Base-by-base conservation (phyloP, 805 yeast genomes). In the Yarrowia osloensis region DNA sequence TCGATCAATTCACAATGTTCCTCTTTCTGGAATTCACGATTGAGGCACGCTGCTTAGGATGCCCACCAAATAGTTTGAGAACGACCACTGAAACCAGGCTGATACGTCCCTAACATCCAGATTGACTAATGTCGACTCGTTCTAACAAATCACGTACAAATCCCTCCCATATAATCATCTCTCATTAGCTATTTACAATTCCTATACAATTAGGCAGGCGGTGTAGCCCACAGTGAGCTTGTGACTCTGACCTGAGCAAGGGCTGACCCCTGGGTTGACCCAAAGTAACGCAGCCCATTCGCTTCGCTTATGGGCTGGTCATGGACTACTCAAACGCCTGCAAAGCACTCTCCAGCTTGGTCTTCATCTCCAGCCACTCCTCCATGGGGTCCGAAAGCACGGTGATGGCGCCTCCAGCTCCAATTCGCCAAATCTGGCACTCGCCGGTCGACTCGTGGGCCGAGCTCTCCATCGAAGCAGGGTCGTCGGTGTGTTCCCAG, bases 401-500 rank as follows among this genome's bases (percentile, higher is more conserved):
- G 0, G 98, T 95, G 52, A 95, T 87, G 19, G 98, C 99, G 4
- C 99, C 99, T 17, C 99, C 99, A 8, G 99, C 99, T 1, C 99
- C 99, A 66, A 94, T 85, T 69, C 91, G 81, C 96, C 97, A 95
- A 6, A 78, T 73, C 29, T 44, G 40, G 28, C 67, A 47, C 52
- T 31, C 67, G 15, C 46, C 54, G 11, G 47, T 57, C 4, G 49
- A 39, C 37, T 65, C 66, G 15, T 49, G 35, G 8, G 47, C 52
- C 6, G 67, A 40, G n/a, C 22, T 15, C 17, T 29, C 57, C 66
- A 61, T 61, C 24, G 66, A 44, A 7, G 44, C 62, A 4, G 47
- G 67, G n/a, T 66, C 69, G 57, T 79, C 75, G 19, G 72, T 76
- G 11, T 68, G 65, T 2, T 78, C 77, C 67, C 67, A 63, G 15